phyloP scores from a whole-genome alignment of 805 yeast genomes.

The Kazachstania kunashirensis region DNA sequence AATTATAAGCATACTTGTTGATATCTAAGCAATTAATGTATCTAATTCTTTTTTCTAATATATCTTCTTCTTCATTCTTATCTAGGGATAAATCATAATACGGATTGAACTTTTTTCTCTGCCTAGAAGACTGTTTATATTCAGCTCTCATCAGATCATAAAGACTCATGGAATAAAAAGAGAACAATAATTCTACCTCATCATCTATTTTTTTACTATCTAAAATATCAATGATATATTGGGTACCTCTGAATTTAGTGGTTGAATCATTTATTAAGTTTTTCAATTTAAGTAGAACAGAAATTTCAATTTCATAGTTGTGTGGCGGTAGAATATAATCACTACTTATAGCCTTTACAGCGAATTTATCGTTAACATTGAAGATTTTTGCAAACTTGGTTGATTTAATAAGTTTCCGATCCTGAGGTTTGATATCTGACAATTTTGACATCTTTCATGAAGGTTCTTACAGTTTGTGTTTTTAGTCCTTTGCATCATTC shows the following conservation, averaged over 20 bases:
- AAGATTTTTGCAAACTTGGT: conserved; percentile 23
- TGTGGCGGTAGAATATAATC: conserved; percentile 25
- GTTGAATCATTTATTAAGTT: neutral
- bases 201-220: conserved; percentile 8
- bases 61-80: neutral
- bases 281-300: conserved; percentile 14
- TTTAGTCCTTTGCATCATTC: too few relatives aligned
- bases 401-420: conserved; percentile 9
- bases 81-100: conserved; percentile 7
- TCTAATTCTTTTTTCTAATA: neutral
- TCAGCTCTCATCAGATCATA: conserved; percentile 14
- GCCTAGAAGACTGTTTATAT: conserved; percentile 7
- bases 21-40: conserved; percentile 17
- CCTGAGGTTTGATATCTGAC: neutral
- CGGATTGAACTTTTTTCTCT: conserved; percentile 12
- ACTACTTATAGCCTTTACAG: conserved; percentile 17
- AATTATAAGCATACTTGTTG: conserved; percentile 27
- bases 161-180: conserved; percentile 12
- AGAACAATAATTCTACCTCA: conserved; percentile 15
- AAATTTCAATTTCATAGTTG: conserved; percentile 19
- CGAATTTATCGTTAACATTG: conserved; percentile 8
- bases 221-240: conserved; percentile 14
- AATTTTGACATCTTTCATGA: conserved; percentile 3
- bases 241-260: neutral
- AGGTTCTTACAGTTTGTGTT: too few relatives aligned